Conservation (phyloP, 306 rosid species). For the Begonia peltatifolia region DNA sequence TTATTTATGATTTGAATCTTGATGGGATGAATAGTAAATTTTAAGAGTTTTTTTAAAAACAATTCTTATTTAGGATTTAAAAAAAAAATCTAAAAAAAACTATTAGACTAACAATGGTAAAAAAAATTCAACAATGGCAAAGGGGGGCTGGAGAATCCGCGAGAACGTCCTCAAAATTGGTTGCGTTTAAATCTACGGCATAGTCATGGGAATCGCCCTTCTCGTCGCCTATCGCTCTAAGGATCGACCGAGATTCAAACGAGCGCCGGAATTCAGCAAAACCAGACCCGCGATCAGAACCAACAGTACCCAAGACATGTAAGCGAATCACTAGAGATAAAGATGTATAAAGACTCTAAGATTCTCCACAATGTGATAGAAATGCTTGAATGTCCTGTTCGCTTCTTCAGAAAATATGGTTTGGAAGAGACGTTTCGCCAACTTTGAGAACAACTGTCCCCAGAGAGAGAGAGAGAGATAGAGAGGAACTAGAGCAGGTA, state of each 20-base stretch:
- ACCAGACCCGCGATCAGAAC: slow-evolving; percentile 23
- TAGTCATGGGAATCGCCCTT: slow-evolving; percentile 37
- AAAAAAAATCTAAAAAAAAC: too few species aligned
- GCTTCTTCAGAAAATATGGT: too few species aligned
- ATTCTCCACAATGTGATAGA: too few species aligned
- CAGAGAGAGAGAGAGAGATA: too few species aligned
- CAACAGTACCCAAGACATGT: slow-evolving; percentile 28
- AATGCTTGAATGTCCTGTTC: too few species aligned
- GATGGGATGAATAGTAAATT: too few species aligned
- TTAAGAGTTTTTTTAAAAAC: too few species aligned
- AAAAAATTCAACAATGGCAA: slow-evolving; percentile 72
- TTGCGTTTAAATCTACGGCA: slow-evolving; percentile 60
- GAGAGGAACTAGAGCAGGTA: too few species aligned
- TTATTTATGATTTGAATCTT: too few species aligned
- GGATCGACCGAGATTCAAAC: slow-evolving; percentile 51
- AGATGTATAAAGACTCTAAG: background rate
- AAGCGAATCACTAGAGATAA: slow-evolving; percentile 9
- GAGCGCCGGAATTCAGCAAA: slow-evolving; percentile 21
- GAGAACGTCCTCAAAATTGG: slow-evolving; percentile 58
- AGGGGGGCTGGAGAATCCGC: slow-evolving; percentile 66
- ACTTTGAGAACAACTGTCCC: too few species aligned
- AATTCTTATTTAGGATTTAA: too few species aligned
- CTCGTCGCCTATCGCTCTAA: slow-evolving; percentile 25
- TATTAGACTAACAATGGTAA: slow-evolving; percentile 56
- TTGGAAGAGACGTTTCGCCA: too few species aligned